phyloP scores from a whole-genome alignment of 2,329 filamentous ascomycete genomes.

The Fusarium sp. region DNA sequence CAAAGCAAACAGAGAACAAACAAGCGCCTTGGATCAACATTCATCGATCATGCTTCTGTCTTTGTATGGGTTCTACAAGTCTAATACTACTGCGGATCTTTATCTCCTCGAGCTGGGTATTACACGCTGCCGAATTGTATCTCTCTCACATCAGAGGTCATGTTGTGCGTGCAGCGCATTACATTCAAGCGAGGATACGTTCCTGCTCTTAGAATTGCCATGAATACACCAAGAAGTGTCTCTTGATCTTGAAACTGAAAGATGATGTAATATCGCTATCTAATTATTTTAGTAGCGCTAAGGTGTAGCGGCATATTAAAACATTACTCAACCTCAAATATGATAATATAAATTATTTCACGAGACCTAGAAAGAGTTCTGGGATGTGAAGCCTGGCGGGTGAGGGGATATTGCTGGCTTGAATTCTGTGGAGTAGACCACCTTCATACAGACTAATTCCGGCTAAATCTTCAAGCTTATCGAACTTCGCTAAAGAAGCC shows the following conservation, averaged over 20 bases:
- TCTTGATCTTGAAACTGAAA: neutral
- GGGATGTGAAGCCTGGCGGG: too few relatives aligned
- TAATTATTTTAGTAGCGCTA: neutral
- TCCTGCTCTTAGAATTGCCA: neutral
- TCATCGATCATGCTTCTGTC: too few relatives aligned
- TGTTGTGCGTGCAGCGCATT: neutral
- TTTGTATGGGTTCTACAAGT: neutral
- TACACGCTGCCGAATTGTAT: neutral
- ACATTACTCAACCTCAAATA: neutral
- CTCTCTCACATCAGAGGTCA: neutral
- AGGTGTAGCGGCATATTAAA: neutral
- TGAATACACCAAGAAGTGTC: neutral
- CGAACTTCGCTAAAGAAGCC: neutral
- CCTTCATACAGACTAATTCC: accelerated
- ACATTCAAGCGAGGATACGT: neutral
- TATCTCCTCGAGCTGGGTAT: neutral
- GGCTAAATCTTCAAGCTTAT: accelerated
- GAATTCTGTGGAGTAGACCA: too few relatives aligned
- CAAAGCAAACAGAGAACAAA: neutral
- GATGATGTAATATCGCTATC: neutral
- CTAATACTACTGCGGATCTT: neutral
- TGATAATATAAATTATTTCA: neutral
- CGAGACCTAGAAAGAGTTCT: neutral
- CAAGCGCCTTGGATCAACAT: neutral
- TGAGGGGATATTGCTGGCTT: too few relatives aligned